phyloP scores from a whole-genome alignment of 1,139 yeast species.

The Schwanniomyces etchellsii region DNA sequence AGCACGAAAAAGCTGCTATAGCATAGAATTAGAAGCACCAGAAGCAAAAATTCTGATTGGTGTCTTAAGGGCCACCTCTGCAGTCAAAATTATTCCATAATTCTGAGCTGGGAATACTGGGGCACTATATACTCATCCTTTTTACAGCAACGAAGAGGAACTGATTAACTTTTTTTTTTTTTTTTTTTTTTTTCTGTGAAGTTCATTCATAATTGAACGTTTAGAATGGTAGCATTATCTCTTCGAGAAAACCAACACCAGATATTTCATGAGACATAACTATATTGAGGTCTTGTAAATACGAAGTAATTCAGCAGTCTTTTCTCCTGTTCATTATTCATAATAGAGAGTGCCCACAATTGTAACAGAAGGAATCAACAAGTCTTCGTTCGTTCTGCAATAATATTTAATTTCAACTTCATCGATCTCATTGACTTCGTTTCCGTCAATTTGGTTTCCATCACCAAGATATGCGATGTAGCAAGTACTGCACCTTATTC shows the following conservation, averaged over 20 bases:
- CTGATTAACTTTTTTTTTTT: neutral
- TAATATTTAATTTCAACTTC: neutral
- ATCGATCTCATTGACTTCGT: neutral
- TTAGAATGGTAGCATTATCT: constrained; percentile 37
- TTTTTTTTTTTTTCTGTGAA: too few relatives aligned
- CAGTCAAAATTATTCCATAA: constrained; percentile 36
- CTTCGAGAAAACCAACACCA: constrained; percentile 34
- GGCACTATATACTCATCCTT: neutral
- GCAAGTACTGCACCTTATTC: constrained; percentile 28
- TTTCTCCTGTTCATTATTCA: constrained; percentile 27
- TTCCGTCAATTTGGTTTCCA: neutral
- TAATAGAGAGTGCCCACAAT: constrained; percentile 34
- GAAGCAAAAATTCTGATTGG: constrained; percentile 40
- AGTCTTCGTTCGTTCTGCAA: neutral
- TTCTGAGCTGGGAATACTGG: constrained; percentile 31
- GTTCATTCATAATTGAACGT: constrained; percentile 28
- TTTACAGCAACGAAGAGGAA: neutral
- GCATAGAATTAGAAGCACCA: constrained; percentile 42
- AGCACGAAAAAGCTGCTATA: constrained; percentile 39
- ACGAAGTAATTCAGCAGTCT: constrained; percentile 18
- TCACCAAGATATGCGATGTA: constrained; percentile 9
- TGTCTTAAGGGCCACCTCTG: constrained; percentile 23
- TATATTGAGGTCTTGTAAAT: constrained; percentile 23
- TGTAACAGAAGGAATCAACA: constrained; percentile 16
- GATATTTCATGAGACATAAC: constrained; percentile 32